A percentile compares a stretch with the other conserved stretches of the same genome.
Conservation (phyloP, 2,329 filamentous ascomycete species). For the Teratosphaeriaceae sp. region DNA sequence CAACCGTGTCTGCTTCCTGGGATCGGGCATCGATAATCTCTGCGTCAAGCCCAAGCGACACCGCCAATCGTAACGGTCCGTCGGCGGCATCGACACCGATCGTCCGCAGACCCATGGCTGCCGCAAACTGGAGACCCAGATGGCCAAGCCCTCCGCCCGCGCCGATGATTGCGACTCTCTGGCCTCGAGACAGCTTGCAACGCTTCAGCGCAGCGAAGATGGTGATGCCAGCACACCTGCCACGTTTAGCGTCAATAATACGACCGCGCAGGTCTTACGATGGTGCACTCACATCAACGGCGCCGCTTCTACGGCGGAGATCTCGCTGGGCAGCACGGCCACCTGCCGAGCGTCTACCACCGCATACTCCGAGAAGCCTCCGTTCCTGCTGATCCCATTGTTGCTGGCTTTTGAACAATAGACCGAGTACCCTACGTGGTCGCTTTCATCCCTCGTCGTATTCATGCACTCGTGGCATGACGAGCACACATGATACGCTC, state of each 20-base stretch:
- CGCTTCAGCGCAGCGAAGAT: constrained; percentile 40
- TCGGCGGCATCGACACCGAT: constrained; percentile 36
- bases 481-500: constrained; percentile 37
- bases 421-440: constrained; percentile 35
- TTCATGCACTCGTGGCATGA: constrained; percentile 36
- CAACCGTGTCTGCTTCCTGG: constrained; percentile 25
- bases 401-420: constrained; percentile 30
- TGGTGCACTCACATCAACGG: constrained; percentile 45
- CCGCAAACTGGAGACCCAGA: constrained; percentile 41
- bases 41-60: constrained; percentile 15
- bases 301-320: constrained; percentile 47
- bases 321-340: constrained; percentile 37
- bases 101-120: constrained; percentile 38
- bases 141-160: constrained; percentile 42
- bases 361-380: constrained; percentile 39
- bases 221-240: constrained; percentile 50
- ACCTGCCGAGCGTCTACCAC: constrained; percentile 37
- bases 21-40: constrained; percentile 36
- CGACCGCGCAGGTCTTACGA: no score
- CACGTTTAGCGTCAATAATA: no score
- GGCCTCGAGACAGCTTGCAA: constrained; percentile 24
- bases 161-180: constrained; percentile 36
- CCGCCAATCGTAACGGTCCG: constrained; percentile 30
- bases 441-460: constrained; percentile 25
- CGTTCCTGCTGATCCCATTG: constrained; percentile 29